Base-by-base conservation (phyloP, 1,139 yeast species). In the Diutina scorzettiae region DNA sequence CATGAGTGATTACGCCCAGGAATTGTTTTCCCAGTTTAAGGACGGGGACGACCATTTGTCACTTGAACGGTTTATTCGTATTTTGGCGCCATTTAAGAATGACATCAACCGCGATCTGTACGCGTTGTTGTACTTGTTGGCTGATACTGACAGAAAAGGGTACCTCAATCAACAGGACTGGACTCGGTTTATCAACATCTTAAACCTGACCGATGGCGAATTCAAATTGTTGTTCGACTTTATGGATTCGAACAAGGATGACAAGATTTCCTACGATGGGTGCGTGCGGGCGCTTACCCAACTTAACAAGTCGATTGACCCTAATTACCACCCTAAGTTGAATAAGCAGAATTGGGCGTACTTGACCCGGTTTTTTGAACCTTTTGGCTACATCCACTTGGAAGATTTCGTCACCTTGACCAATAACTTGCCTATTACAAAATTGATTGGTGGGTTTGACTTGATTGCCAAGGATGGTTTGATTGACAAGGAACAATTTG, bases 121-220 rank as follows among this genome's bases (percentile, higher is more conserved):
- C 45, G 59, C 72, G 3, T 57, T 81, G 47, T 71, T 81, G 43
- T 81, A 78, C 53, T 64, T 80, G 43, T 70, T 81, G 32, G 78
- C 85, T 21, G 91, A 81, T 55, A 66, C 68, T 44, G 69, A 70
- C 37, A 66, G 67, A 45, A 80, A 79, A 52, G 89, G 89, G 1
- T 79, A 67, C 49, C 61, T 81, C 41, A 69, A 70, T 34, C 70
- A 76, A 41, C 54, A 59, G 12, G 87, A 82, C 50, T 82, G 84
- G 74, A 59, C 73, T 33, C 63, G 65, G 30, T 78, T 81, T 53
- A 70, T 78, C 47, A 60, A 67, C 43, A 66, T 78, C 29, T 62
- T 81, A 47, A 70, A 76, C 39, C 62, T 71, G 40, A 64, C 66
- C 43, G 79, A 78, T 51, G 81, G 81, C 45, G 76, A 74, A 49